Evolutionary conservation across 192 early-diverging fungal genomes (phyloP).

Genomic region (Fimicolochytrium jonesii): DNA sequence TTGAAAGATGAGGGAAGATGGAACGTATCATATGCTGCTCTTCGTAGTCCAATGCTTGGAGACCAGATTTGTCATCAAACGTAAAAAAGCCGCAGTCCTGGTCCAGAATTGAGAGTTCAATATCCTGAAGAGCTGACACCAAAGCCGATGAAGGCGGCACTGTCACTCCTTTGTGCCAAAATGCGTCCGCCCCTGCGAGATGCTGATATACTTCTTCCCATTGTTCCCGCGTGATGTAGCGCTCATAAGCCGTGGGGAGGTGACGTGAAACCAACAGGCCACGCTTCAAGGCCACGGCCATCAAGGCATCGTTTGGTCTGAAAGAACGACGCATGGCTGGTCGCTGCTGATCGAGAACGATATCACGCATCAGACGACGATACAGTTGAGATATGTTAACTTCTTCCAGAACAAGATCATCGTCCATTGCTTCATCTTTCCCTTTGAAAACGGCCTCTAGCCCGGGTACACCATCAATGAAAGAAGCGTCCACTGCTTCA

Average conservation of each 20-base stretch:
- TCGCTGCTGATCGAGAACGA: background rate
- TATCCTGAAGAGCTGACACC: no score
- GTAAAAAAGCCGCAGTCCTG: no score
- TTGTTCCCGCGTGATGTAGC: background rate
- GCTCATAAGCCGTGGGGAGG: background rate
- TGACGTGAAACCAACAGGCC: background rate
- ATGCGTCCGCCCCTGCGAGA: background rate
- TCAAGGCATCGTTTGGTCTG: background rate
- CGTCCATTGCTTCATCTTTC: background rate
- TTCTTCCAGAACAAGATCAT: background rate
- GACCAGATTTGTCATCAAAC: no score
- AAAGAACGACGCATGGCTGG: background rate
- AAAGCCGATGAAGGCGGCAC: background rate
- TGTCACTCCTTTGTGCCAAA: background rate
- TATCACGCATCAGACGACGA: background rate
- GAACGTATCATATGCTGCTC: background rate
- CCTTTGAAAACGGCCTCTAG: background rate
- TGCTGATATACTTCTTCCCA: background rate
- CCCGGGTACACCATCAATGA: background rate
- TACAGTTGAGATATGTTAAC: background rate
- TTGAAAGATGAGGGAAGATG: background rate
- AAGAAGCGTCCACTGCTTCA: no score
- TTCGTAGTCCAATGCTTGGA: no score
- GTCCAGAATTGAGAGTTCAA: no score
- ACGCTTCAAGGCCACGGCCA: background rate